phyloP scores from a whole-genome alignment of 139 green algal genomes.

The Asterochloris sp. region DNA sequence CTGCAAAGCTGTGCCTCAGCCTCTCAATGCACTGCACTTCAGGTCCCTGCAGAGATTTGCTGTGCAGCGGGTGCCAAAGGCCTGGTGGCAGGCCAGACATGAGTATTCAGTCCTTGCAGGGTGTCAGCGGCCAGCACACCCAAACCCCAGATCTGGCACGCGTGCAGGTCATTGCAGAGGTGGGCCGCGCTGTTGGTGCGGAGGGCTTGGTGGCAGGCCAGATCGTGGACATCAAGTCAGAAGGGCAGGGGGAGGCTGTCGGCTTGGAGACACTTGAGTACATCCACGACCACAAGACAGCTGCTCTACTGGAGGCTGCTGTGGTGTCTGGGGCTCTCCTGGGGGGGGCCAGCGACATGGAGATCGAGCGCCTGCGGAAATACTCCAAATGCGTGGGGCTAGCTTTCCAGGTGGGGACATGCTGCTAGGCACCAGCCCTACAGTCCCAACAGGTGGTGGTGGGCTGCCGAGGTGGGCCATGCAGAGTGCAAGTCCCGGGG shows the following conservation, averaged over 20 bases:
- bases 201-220: constrained; percentile 96
- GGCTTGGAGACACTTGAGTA: constrained; percentile 93
- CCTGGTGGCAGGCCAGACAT: too few species aligned
- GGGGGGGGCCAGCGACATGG: constrained; percentile 74
- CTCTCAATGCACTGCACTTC: too few species aligned
- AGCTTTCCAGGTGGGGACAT: constrained; percentile 87
- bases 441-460: too few species aligned
- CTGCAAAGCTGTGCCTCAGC: too few species aligned
- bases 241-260: constrained; percentile 72
- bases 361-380: constrained; percentile 86
- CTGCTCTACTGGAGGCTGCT: constrained; percentile 91
- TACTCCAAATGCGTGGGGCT: constrained; percentile 95
- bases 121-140: too few species aligned
- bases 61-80: too few species aligned
- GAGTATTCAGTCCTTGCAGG: too few species aligned
- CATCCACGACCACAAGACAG: constrained; percentile 99
- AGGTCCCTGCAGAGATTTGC: too few species aligned
- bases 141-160: too few species aligned
- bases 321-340: constrained; percentile 88
- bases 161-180: constrained; percentile 73
- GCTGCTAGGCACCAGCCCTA: neutral
- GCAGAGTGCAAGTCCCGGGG: too few species aligned
- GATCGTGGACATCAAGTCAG: constrained; percentile 93
- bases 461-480: too few species aligned
- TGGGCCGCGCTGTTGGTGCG: constrained; percentile 81